These are phyloP conservation scores for Myriangium duriaei DNA, from an alignment of 2,329 filamentous ascomycete genomes.

Conservation along the genomic window DNA sequence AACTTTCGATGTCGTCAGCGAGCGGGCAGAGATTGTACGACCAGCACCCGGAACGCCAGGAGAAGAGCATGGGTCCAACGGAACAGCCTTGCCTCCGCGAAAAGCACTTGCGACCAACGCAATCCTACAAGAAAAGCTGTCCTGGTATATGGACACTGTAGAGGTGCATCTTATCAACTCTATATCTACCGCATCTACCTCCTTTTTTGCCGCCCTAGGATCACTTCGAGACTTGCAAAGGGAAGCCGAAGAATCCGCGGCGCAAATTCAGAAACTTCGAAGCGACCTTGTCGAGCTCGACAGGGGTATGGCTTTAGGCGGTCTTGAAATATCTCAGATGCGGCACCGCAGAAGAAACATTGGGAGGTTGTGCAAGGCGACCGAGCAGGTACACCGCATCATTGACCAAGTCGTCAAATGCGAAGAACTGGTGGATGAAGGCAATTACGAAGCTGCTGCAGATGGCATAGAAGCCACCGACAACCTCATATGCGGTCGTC, in stretches of 20 bases:
- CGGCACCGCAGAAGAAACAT: constrained; percentile 74
- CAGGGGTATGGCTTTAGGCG: constrained; percentile 72
- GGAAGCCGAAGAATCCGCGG: constrained; percentile 83
- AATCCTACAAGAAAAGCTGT: constrained; percentile 93
- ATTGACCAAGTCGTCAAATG: constrained; percentile 63
- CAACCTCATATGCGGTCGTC: constrained; percentile 62
- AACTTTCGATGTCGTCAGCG: constrained; percentile 92
- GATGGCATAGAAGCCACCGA: constrained; percentile 68
- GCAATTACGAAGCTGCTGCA: constrained; percentile 71
- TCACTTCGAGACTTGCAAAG: constrained; percentile 82
- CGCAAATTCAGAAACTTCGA: constrained; percentile 68
- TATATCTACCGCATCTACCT: constrained; percentile 88
- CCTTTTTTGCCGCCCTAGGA: constrained; percentile 88
- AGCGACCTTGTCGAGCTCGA: constrained; percentile 72
- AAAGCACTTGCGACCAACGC: constrained; percentile 93
- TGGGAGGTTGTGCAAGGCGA: constrained; percentile 66
- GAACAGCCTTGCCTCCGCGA: constrained; percentile 45
- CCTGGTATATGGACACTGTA: constrained; percentile 99
- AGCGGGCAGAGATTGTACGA: constrained; percentile 89
- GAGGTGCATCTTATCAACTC: constrained; percentile 94
- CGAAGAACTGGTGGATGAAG: constrained; percentile 68
- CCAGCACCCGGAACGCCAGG: constrained; percentile 40
- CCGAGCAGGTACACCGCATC: constrained; percentile 69
- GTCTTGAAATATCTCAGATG: constrained; percentile 74
- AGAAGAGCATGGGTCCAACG: constrained; percentile 40